Percentiles rank a stretch among this genome's conserved stretches.
These are phyloP conservation scores for Lentinula guzmanii DNA, from an alignment of 768 basidiomycete genomes.

Conservation along the genomic window DNA sequence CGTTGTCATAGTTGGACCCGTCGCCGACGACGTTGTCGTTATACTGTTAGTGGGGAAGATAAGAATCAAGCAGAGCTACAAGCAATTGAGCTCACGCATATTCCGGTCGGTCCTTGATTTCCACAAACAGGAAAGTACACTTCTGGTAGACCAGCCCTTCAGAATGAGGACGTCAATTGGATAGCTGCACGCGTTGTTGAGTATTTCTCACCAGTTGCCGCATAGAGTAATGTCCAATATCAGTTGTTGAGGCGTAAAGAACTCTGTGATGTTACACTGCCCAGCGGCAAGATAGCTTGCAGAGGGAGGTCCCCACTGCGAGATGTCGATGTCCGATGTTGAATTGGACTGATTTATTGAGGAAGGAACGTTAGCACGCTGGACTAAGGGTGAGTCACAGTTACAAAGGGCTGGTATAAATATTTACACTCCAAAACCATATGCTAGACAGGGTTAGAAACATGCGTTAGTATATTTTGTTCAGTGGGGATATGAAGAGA, in stretches of 20 bases:
- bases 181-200: not conserved
- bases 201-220: slow-evolving; percentile 29
- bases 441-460: slow-evolving; percentile 20
- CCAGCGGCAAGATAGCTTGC: slow-evolving; percentile 29
- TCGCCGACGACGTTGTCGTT: slow-evolving; percentile 45
- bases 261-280: slow-evolving; percentile 33
- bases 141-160: slow-evolving; percentile 40
- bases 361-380: slow-evolving; percentile 31
- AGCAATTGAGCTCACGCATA: slow-evolving; percentile 23
- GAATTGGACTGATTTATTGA: slow-evolving; percentile 25
- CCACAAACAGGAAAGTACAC: slow-evolving; percentile 33
- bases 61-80: not conserved
- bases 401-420: not conserved
- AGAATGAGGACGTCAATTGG: not conserved
- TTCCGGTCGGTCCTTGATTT: slow-evolving; percentile 25
- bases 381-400: slow-evolving; percentile 12
- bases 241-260: slow-evolving; percentile 40
- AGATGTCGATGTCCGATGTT: slow-evolving; percentile 25
- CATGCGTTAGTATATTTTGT: not conserved
- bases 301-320: slow-evolving; percentile 37
- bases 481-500: not conserved
- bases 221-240: slow-evolving; percentile 52
- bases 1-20: slow-evolving; percentile 31
- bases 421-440: slow-evolving; percentile 42
- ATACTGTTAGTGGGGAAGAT: slow-evolving; percentile 24